phyloP scores from a whole-genome alignment of 192 early-diverging fungal genomes.

The Rhizophagus clarus region DNA sequence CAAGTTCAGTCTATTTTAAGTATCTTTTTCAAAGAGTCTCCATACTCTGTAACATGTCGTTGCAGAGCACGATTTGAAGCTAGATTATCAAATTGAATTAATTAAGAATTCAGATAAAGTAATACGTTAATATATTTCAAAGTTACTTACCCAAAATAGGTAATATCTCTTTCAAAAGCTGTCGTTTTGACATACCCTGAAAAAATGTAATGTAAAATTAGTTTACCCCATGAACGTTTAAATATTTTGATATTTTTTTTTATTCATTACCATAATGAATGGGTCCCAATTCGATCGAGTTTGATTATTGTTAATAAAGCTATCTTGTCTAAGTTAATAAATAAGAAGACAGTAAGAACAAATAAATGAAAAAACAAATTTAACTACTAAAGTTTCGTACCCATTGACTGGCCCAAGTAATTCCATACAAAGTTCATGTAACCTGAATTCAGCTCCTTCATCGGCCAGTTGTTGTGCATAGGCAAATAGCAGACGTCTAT shows the following conservation, averaged over 20 bases:
- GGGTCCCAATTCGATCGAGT: slow-evolving; percentile 8
- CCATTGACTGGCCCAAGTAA: slow-evolving; percentile 58
- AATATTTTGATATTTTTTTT: slow-evolving; percentile 37
- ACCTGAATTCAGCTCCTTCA: slow-evolving; percentile 59
- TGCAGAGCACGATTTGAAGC: slow-evolving; percentile 66
- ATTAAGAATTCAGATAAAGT: no score
- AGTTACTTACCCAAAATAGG: slow-evolving; percentile 60
- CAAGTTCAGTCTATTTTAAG: background rate
- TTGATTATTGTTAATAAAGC: background rate
- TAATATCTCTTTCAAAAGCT: slow-evolving; percentile 64
- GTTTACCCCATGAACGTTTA: slow-evolving; percentile 32
- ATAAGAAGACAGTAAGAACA: slow-evolving; percentile 29
- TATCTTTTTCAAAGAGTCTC: slow-evolving; percentile 24
- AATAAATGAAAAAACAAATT: background rate
- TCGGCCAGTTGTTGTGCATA: slow-evolving; percentile 72
- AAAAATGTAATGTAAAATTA: slow-evolving; percentile 31
- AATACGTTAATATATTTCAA: background rate
- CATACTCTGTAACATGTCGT: slow-evolving; percentile 60
- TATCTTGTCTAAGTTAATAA: slow-evolving; percentile 9
- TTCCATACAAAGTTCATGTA: slow-evolving; percentile 69
- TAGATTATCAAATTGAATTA: background rate
- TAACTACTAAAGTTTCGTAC: slow-evolving; percentile 35
- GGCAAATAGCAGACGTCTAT: slow-evolving; percentile 54
- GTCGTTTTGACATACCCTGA: slow-evolving; percentile 63
- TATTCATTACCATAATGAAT: slow-evolving; percentile 21